A percentile compares a stretch with the other conserved stretches of the same genome.
These are phyloP conservation scores for Beta macrorhiza DNA, from an alignment of 179 eudicot genomes.

Conservation along the genomic window DNA sequence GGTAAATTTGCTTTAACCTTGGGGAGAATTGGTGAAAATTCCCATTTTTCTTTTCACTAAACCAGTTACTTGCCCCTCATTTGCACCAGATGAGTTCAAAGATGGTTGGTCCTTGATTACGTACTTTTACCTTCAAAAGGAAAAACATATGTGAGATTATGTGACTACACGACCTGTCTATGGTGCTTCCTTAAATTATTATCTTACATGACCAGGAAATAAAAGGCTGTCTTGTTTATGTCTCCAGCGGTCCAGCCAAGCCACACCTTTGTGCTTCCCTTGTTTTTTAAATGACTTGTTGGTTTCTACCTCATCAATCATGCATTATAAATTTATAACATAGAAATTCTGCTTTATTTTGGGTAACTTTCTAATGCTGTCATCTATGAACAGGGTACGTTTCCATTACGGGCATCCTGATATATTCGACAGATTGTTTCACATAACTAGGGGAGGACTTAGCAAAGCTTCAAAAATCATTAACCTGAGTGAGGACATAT, in stretches of 20 bases:
- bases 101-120: too few species aligned
- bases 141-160: neutral
- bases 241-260: neutral
- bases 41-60: too few species aligned
- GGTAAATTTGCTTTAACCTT: too few species aligned
- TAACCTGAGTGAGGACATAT: slow-evolving; percentile 92
- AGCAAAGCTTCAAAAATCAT: slow-evolving; percentile 87
- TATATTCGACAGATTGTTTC: slow-evolving; percentile 90
- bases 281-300: neutral
- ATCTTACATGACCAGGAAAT: neutral
- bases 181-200: neutral
- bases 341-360: neutral
- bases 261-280: neutral
- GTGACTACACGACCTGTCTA: neutral
- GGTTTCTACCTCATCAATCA: slow-evolving; percentile 4
- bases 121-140: too few species aligned
- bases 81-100: too few species aligned
- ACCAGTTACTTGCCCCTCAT: too few species aligned
- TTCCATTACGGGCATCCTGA: slow-evolving; percentile 98
- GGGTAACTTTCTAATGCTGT: slow-evolving; percentile 7
- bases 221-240: neutral
- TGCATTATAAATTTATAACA: neutral
- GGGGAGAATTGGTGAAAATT: too few species aligned
- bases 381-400: slow-evolving; percentile 59
- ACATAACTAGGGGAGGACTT: slow-evolving; percentile 86